A percentile compares a stretch with the other conserved stretches of the same genome.
Evolutionary conservation across 106 monocot species (phyloP).

Genomic region (Acorus gramineus): DNA sequence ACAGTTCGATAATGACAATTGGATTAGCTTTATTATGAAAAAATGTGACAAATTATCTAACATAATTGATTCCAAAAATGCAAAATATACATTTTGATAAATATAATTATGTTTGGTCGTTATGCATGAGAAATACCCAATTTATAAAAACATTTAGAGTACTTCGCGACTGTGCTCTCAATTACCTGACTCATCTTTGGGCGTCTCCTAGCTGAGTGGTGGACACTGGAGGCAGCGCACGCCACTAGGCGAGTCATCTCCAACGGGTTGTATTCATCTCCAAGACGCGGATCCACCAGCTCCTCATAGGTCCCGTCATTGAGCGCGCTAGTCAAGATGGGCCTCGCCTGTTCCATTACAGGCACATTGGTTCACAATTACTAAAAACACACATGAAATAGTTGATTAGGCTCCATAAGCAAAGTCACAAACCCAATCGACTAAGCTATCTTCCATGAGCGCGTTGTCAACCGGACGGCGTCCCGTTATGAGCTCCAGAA

Average conservation of each 20-base stretch:
- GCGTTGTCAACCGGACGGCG: slow-evolving; percentile 47
- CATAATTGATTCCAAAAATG: no score
- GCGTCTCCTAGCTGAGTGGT: slow-evolving; percentile 71
- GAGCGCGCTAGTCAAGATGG: slow-evolving; percentile 35
- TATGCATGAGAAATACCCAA: no score
- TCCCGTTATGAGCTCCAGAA: slow-evolving; percentile 83
- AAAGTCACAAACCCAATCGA: slow-evolving; percentile 56
- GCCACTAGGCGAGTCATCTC: slow-evolving; percentile 67
- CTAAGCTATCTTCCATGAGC: slow-evolving; percentile 84
- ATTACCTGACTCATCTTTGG: slow-evolving; percentile 85
- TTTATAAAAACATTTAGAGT: no score
- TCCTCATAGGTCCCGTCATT: slow-evolving; percentile 53
- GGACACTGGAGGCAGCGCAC: slow-evolving; percentile 63
- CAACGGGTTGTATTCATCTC: slow-evolving; percentile 25
- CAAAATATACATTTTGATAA: no score
- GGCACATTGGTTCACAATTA: no score
- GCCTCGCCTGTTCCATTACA: slow-evolving; percentile 10
- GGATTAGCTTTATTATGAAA: no score
- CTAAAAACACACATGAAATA: not conserved
- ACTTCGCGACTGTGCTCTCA: no score
- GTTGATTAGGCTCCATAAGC: not conserved
- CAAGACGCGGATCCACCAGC: slow-evolving; percentile 57
- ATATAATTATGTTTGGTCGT: no score
- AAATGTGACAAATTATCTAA: no score
- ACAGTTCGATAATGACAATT: no score